Percentiles rank a stretch among this genome's conserved stretches.
Evolutionary conservation across 1,284 basidiomycete species (phyloP).

Genomic region (Naganishia liquefaciens): DNA sequence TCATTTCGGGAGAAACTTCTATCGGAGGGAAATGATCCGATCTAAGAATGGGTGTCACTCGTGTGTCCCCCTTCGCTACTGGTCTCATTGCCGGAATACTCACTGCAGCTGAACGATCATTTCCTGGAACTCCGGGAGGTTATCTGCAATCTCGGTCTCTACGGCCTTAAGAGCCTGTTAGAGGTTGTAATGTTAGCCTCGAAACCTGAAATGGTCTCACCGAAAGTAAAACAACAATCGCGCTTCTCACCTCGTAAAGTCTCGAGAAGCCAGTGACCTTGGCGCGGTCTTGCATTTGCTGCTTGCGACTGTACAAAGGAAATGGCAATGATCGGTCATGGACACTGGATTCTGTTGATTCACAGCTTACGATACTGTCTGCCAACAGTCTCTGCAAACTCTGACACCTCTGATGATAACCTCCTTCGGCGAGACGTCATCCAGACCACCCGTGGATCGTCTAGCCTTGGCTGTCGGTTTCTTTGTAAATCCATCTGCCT

Average conservation of each 20-base stretch:
- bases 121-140: slow-evolving; percentile 71
- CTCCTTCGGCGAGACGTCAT: slow-evolving; percentile 56
- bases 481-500: slow-evolving; percentile 4
- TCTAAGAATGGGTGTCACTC: slow-evolving; percentile 12
- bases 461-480: slow-evolving; percentile 48
- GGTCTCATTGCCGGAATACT: slow-evolving; percentile 35
- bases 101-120: slow-evolving; percentile 62
- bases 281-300: slow-evolving; percentile 71
- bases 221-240: neutral
- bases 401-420: slow-evolving; percentile 80
- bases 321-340: neutral
- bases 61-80: too few species aligned
- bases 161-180: slow-evolving; percentile 67
- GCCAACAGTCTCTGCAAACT: slow-evolving; percentile 78
- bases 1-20: slow-evolving; percentile 60
- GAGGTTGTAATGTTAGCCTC: neutral
- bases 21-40: slow-evolving; percentile 3
- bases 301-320: slow-evolving; percentile 64
- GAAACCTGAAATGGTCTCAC: slow-evolving; percentile 6
- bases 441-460: slow-evolving; percentile 6
- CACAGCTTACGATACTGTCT: slow-evolving; percentile 67
- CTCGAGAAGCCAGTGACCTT: slow-evolving; percentile 66
- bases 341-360: neutral
- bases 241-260: slow-evolving; percentile 65
- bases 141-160: slow-evolving; percentile 73